Evolutionary conservation across 2,329 filamentous ascomycete genomes (phyloP), one percentile per base, ranked within the genome.

Genomic region (Colletotrichum tamarilloi): DNA sequence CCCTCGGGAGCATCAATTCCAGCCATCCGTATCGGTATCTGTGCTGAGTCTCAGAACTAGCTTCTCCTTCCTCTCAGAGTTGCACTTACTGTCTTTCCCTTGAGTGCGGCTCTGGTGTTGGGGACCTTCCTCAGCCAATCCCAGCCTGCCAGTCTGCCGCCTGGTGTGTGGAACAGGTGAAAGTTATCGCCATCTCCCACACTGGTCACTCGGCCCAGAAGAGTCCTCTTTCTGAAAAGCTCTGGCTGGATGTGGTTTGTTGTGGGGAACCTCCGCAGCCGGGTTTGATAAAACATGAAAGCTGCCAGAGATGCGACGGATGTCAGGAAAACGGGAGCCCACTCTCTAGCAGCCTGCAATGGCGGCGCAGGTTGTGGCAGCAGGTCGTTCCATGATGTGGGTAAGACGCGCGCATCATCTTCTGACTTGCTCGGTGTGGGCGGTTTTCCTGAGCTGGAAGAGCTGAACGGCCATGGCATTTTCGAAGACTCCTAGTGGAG

Each of bases 171-270:
- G 81, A 93, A 99, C 60, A 99, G 82, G 77, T 97, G 93, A 82
- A 99, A 98, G 80, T 96, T 96, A 83, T 99, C 97, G 4, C 95
- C 97, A 87, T 99, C 97, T 55, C 97, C 97, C 28, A 99, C 97
- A 77, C 94, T 95, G 14, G 96, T 98, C 55, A 98, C 97, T 74
- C 89, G 90, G 16, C 97, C 97, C 77, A 96, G 93, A 55, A 99
- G 80, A 77, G 91, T 95, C 77, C 94, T 89, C 74, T 87, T 91
- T 58, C 94, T 91, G 80, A 96, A 96, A 80, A 92, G 93, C 12
- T 87, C 85, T 2, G 94, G 93, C 60, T 91, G 91, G 77, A 99
- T 93, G 80, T 95, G 89, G 28, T 89, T 87, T 46, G 94, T 90
- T 68, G 91, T 92, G 4, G 95, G 95, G 70, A 98, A 94, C 65